These are phyloP conservation scores for Reticulascus tulasneorum DNA, from an alignment of 2,329 filamentous ascomycete genomes.

Conservation along the genomic window DNA sequence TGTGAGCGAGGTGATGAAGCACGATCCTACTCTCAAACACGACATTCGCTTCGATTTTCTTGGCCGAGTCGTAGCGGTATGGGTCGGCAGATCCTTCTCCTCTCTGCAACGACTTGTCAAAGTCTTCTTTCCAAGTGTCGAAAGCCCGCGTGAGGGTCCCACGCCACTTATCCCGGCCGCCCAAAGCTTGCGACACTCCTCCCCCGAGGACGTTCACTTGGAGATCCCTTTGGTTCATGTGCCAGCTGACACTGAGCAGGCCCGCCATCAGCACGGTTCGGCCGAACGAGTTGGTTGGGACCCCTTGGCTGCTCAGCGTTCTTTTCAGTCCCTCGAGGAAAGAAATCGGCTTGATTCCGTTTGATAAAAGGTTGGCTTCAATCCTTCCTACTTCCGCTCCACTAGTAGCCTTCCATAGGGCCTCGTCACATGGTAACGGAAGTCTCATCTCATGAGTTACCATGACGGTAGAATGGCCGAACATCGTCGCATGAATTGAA, in stretches of 20 bases:
- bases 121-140: constrained; percentile 90
- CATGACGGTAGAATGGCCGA: constrained; percentile 95
- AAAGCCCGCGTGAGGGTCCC: constrained; percentile 81
- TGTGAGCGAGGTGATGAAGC: constrained; percentile 89
- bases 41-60: constrained; percentile 59
- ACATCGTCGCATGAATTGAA: constrained; percentile 95
- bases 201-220: constrained; percentile 80
- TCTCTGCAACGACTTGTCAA: constrained; percentile 74
- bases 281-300: constrained; percentile 90
- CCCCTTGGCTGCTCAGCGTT: constrained; percentile 78
- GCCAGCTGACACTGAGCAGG: constrained; percentile 89
- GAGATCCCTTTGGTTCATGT: constrained; percentile 93
- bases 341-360: constrained; percentile 77
- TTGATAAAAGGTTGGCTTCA: constrained; percentile 73
- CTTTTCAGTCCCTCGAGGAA: constrained; percentile 90
- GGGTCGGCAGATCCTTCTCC: constrained; percentile 49
- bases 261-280: constrained; percentile 93
- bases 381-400: constrained; percentile 81
- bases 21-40: constrained; percentile 87
- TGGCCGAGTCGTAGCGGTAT: constrained; percentile 49
- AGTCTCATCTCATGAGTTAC: constrained; percentile 92
- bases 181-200: constrained; percentile 71
- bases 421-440: constrained; percentile 87
- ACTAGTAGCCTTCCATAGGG: constrained; percentile 85
- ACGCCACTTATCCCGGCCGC: constrained; percentile 88